Evolutionary conservation across 208 protist species (phyloP).

Genomic region (Trypanosoma caninum): DNA sequence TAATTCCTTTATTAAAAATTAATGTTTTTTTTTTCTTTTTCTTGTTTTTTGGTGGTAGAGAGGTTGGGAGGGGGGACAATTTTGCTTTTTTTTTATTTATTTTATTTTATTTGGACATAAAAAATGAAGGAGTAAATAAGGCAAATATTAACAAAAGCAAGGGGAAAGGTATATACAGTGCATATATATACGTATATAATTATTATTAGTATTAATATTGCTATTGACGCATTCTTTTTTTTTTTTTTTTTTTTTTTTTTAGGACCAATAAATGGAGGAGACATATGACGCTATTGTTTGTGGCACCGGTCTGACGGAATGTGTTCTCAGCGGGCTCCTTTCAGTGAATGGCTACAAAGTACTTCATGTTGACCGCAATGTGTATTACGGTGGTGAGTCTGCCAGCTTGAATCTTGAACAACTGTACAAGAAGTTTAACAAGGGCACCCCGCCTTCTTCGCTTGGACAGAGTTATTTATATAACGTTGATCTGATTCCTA

Average conservation of each 20-base stretch:
- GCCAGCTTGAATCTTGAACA: conserved; percentile 98
- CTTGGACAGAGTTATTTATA: conserved; percentile 96
- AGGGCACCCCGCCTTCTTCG: conserved; percentile 51
- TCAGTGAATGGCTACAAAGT: conserved; percentile 98
- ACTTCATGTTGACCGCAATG: conserved; percentile 99
- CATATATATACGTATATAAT: conserved; percentile 11
- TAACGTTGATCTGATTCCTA: conserved; percentile 99
- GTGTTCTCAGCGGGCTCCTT: conserved; percentile 94
- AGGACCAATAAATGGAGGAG: conserved; percentile 65
- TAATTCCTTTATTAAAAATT: no score
- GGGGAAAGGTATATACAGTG: background rate
- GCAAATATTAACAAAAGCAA: no score
- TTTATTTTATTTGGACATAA: no score
- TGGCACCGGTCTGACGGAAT: conserved; percentile 99
- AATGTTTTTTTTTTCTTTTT: no score
- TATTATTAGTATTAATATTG: background rate
- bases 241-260: conserved; percentile 8
- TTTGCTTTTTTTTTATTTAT: no score
- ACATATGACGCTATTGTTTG: conserved; percentile 97
- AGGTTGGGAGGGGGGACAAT: no score
- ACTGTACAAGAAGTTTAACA: conserved; percentile 95
- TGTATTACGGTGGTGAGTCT: conserved; percentile 99
- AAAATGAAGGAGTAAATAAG: background rate
- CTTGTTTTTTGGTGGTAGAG: no score
- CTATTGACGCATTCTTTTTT: background rate